Conservation (phyloP, 2,329 filamentous ascomycete genomes). For the Xylaria sp. region DNA sequence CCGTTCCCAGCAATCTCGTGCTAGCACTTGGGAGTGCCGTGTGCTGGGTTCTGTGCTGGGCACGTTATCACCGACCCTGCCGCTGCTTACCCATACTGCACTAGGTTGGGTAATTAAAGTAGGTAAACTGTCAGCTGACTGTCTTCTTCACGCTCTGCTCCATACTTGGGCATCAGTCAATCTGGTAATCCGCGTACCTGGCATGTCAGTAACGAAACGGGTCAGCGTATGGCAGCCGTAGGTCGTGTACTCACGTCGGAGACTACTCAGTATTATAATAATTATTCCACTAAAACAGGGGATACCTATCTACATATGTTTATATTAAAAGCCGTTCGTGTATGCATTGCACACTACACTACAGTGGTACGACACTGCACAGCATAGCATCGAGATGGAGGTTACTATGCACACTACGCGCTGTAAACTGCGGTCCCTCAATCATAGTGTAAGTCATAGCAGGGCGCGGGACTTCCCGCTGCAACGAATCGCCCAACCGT, state of each 20-base stretch:
- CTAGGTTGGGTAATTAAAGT: background rate
- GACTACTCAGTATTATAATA: no score
- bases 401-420: background rate
- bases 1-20: slow-evolving; percentile 14
- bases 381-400: background rate
- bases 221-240: background rate
- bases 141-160: slow-evolving; percentile 3
- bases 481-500: background rate
- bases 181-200: background rate
- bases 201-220: background rate
- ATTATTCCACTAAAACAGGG: background rate
- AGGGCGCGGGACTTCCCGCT: slow-evolving; percentile 8
- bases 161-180: background rate
- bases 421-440: background rate
- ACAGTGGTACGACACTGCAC: background rate
- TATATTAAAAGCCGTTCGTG: background rate
- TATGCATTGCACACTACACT: background rate
- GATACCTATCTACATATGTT: background rate
- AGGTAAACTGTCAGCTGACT: slow-evolving; percentile 13
- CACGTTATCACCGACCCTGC: background rate
- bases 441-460: background rate
- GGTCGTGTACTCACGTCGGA: no score
- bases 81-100: background rate
- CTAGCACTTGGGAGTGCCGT: slow-evolving; percentile 11
- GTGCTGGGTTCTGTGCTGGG: background rate